These are phyloP conservation scores for Strobilomyces echinocephalus DNA, from an alignment of 768 basidiomycete genomes.

Conservation along the genomic window DNA sequence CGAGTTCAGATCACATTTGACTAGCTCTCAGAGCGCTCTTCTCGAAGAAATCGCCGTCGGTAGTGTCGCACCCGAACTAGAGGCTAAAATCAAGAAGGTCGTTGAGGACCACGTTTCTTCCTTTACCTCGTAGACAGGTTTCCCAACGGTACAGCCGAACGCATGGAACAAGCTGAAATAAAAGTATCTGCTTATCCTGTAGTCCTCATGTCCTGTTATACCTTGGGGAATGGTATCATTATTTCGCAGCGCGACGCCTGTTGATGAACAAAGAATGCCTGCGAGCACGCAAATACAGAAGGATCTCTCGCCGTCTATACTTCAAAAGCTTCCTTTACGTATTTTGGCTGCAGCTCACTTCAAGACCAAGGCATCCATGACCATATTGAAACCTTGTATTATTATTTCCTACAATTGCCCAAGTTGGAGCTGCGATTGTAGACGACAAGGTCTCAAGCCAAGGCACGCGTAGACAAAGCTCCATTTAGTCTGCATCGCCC, in stretches of 20 bases:
- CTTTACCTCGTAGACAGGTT: conserved; percentile 55
- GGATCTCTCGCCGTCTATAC: too few relatives aligned
- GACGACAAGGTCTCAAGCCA: background rate
- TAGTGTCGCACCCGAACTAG: conserved; percentile 82
- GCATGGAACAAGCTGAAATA: conserved; percentile 17
- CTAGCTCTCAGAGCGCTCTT: conserved; percentile 65
- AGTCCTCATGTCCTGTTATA: conserved; percentile 21
- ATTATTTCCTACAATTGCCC: background rate
- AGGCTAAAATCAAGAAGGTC: conserved; percentile 91
- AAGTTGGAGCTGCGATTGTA: background rate
- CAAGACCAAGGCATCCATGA: background rate
- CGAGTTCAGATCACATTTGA: conserved; percentile 86
- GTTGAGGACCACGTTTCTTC: conserved; percentile 85
- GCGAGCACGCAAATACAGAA: background rate
- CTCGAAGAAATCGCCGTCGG: conserved; percentile 84
- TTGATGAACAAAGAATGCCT: background rate
- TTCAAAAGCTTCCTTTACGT: too few relatives aligned
- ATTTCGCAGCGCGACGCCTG: conserved; percentile 21
- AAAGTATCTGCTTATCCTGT: conserved; percentile 18
- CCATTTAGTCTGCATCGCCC: conserved; percentile 9
- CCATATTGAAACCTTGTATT: background rate
- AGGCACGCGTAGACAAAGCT: background rate
- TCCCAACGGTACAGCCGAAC: conserved; percentile 9
- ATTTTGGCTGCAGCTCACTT: too few relatives aligned
- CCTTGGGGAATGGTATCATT: conserved; percentile 27